Percentiles rank a stretch among this genome's conserved stretches.
phyloP scores from a whole-genome alignment of 352 stramenopile species.

The Phytophthora fragariae region DNA sequence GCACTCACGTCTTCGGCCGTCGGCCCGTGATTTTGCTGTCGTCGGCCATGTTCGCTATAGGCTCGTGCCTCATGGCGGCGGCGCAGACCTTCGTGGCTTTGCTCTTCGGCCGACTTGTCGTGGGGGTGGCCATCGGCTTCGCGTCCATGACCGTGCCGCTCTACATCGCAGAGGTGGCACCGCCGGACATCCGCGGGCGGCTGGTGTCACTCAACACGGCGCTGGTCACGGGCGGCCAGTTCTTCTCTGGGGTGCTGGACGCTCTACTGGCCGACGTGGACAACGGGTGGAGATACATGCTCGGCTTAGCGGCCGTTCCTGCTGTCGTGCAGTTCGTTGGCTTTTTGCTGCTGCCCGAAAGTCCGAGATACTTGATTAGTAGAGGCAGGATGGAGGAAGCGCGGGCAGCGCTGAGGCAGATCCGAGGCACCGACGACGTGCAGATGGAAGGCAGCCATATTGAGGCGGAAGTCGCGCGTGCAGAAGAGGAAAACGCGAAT shows the following conservation, averaged over 20 bases:
- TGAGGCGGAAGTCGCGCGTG: conserved; percentile 54
- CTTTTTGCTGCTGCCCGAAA: conserved; percentile 79
- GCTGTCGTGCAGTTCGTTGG: conserved; percentile 72
- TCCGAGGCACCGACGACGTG: conserved; percentile 65
- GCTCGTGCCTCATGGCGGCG: conserved; percentile 67
- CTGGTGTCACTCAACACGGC: conserved; percentile 84
- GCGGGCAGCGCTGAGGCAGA: conserved; percentile 49
- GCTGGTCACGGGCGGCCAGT: conserved; percentile 78
- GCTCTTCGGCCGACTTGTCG: conserved; percentile 62
- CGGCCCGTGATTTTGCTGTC: conserved; percentile 73
- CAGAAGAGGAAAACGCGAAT: conserved; percentile 35
- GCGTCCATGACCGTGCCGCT: conserved; percentile 85
- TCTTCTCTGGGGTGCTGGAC: conserved; percentile 74
- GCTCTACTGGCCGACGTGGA: conserved; percentile 58
- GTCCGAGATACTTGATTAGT: conserved; percentile 68
- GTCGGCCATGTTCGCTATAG: conserved; percentile 68
- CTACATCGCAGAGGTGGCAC: conserved; percentile 84
- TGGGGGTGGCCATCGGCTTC: conserved; percentile 74
- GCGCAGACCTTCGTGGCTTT: conserved; percentile 56
- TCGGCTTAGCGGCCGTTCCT: conserved; percentile 76
- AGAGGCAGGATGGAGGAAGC: conserved; percentile 58
- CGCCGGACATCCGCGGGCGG: conserved; percentile 64
- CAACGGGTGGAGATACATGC: conserved; percentile 85
- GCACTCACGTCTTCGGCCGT: conserved; percentile 65
- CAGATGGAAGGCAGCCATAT: conserved; percentile 67